Percentiles rank a stretch among this genome's conserved stretches.
phyloP scores from a whole-genome alignment of 2,329 filamentous ascomycete species.

The Fusarium nodosum region DNA sequence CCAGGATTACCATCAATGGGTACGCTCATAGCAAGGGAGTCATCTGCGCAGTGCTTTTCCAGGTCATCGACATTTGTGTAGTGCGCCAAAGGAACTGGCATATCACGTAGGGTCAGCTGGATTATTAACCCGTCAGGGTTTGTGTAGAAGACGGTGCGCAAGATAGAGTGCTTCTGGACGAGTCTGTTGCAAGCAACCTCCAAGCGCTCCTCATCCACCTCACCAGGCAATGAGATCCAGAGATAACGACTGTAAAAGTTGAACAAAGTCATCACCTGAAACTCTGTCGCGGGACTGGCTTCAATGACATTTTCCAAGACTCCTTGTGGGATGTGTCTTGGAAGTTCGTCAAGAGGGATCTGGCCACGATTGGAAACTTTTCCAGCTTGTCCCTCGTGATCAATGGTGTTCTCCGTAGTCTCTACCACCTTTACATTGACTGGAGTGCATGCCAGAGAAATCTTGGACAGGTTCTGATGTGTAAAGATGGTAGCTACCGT shows the following conservation, averaged over 20 bases:
- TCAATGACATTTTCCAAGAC: not conserved
- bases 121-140: not conserved
- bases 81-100: not conserved
- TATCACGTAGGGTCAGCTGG: not conserved
- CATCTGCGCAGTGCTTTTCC: not conserved
- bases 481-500: constrained; percentile 3
- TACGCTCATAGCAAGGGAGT: not conserved
- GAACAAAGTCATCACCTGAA: constrained; percentile 7
- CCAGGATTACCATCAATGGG: not conserved
- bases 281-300: not conserved
- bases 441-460: not conserved
- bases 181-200: not conserved
- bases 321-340: not conserved
- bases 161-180: constrained; percentile 11
- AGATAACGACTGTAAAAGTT: constrained; percentile 14
- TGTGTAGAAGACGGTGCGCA: constrained; percentile 11
- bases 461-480: not conserved
- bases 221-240: not conserved
- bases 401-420: fast-evolving
- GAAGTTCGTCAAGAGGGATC: not conserved
- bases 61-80: not conserved
- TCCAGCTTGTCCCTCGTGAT: fast-evolving
- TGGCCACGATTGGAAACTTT: not conserved
- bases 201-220: not conserved
- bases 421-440: not conserved